Evolutionary conservation across 2,329 filamentous ascomycete species (phyloP).

Genomic region (Plenodomus lindquistii): DNA sequence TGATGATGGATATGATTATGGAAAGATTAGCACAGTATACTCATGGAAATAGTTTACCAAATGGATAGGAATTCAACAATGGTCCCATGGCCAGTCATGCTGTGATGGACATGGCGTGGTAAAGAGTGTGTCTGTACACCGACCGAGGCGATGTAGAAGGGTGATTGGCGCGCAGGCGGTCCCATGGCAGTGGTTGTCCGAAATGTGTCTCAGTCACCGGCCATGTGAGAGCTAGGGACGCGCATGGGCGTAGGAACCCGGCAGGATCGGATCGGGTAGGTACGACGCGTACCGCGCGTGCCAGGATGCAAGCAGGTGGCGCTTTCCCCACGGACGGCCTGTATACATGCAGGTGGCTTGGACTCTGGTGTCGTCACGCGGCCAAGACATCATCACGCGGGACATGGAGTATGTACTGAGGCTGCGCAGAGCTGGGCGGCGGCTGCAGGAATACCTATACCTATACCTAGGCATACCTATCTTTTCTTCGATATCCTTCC

Average conservation of each 20-base stretch:
- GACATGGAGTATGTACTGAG: conserved; percentile 16
- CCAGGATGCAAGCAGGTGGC: conserved; percentile 2
- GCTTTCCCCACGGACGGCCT: conserved; percentile 4
- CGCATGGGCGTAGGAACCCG: neutral
- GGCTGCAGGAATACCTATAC: too few relatives aligned
- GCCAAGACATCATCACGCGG: conserved; percentile 18
- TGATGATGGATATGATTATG: conserved; percentile 3
- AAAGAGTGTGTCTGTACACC: neutral
- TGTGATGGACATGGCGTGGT: neutral
- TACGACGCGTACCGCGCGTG: conserved; percentile 11
- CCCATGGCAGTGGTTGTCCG: conserved; percentile 2
- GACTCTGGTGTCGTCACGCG: conserved; percentile 17
- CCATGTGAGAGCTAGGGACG: conserved; percentile 11
- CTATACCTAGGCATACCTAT: too few relatives aligned
- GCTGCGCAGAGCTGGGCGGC: conserved; percentile 1
- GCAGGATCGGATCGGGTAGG: neutral
- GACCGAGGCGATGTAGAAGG: too few relatives aligned
- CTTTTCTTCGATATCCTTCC: too few relatives aligned
- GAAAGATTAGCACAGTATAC: conserved; percentile 10
- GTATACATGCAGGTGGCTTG: conserved; percentile 5
- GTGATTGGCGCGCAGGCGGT: conserved; percentile 7
- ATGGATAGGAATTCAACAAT: too few relatives aligned
- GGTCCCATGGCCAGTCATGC: too few relatives aligned
- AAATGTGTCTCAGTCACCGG: conserved; percentile 9
- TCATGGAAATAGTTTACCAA: conserved; percentile 3